These are phyloP conservation scores for Penicillium sp. DNA, from an alignment of 2,329 filamentous ascomycete genomes.

Conservation along the genomic window DNA sequence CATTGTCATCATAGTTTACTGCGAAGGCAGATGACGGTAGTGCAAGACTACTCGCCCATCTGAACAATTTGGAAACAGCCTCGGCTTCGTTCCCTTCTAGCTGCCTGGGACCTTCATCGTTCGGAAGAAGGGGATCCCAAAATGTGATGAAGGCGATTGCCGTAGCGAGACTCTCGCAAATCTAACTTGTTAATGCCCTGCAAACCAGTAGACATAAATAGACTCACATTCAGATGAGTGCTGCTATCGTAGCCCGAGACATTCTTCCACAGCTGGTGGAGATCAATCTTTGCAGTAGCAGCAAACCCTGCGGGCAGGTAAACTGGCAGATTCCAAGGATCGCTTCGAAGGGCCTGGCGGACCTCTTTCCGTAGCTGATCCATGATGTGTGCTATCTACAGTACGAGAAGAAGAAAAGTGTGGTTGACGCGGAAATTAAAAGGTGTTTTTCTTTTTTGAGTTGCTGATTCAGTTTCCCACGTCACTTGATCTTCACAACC, in stretches of 20 bases:
- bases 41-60: constrained; percentile 31
- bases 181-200: constrained; percentile 19
- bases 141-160: constrained; percentile 23
- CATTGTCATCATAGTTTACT: constrained; percentile 23
- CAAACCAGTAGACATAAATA: too few species aligned
- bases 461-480: constrained; percentile 1
- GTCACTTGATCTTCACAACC: constrained; percentile 13
- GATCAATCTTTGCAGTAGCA: constrained; percentile 7
- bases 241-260: constrained; percentile 22
- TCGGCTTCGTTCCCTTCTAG: constrained; percentile 22
- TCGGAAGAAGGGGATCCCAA: constrained; percentile 13
- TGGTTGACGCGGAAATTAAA: background rate
- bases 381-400: constrained; percentile 13
- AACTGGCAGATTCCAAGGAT: constrained; percentile 11
- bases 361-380: constrained; percentile 28
- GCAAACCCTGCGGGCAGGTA: constrained; percentile 2
- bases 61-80: constrained; percentile 27
- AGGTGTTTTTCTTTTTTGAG: constrained; percentile 3
- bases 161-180: constrained; percentile 31
- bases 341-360: constrained; percentile 21
- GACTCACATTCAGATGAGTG: constrained; percentile 24
- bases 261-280: constrained; percentile 31
- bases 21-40: constrained; percentile 34
- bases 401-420: background rate
- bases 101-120: constrained; percentile 10